Evolutionary conservation across 495 filamentous ascomycete species (phyloP), one percentile per base, ranked within the genome.

Genomic region (Aspergillus funiculosus): DNA sequence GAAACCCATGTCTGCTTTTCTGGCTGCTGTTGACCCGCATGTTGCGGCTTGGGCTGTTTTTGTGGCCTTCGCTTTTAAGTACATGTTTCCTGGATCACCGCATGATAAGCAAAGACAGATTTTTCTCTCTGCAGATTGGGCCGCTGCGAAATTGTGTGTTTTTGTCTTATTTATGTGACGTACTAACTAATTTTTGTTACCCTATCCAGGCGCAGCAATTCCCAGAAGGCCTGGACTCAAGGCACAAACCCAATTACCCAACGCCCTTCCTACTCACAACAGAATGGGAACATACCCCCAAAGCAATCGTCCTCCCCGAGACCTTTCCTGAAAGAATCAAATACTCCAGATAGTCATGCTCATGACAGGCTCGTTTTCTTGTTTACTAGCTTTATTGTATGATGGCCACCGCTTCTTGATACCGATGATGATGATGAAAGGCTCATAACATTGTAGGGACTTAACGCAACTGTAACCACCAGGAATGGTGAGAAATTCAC

Each of bases 401-500:
- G 80, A 68, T 41, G 24, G 14, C 6, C 38, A 0, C 6, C 34
- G 5, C 4, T 21, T 3, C 46, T 37, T 26, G 10, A 19, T 47
- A n/a, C 30, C 40, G 30, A 18, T 24, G 20, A 32, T 15, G 6
- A 22, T 32, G 32, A 30, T n/a, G 28, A 20, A 51, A 46, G 18
- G 28, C 62, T 59, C 21, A 58, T 60, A 32, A 54, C 49, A 43
- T 18, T 51, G 7, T 58, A 94, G 88, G 87, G 86, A 50, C 70
- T 80, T 46, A 66, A 68, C 46, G 73, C 84, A 40, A 79, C 76
- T 20, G 69, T 94, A 52, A 84, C 79, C 10, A 75, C 85, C 10
- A 79, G 78, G 53, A 80, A 69, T 54, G 82, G 83, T 47, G 84
- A 88, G 44, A 78, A 82, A 51, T 92, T 80, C 64, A 79, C 79